A percentile compares a stretch with the other conserved stretches of the same genome.
These are phyloP conservation scores for Wickerhamomyces queroliae DNA, from an alignment of 805 yeast genomes.

Conservation along the genomic window DNA sequence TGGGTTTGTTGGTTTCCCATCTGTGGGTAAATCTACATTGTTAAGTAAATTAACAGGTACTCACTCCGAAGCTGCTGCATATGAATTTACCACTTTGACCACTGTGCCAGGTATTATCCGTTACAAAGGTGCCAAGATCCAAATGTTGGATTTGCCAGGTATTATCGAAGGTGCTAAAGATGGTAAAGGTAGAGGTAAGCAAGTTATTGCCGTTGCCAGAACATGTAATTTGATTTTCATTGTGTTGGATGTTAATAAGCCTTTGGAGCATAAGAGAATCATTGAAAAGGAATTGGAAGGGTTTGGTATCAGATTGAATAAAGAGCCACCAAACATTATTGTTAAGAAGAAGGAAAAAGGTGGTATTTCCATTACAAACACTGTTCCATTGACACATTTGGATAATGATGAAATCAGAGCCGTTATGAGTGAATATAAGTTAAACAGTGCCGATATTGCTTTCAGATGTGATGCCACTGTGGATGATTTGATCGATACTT, in stretches of 20 bases:
- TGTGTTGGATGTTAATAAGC: slow-evolving; percentile 94
- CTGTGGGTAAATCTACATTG: slow-evolving; percentile 82
- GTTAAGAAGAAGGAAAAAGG: slow-evolving; percentile 94
- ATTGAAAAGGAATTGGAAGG: slow-evolving; percentile 96
- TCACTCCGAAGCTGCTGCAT: slow-evolving; percentile 95
- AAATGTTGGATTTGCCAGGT: slow-evolving; percentile 90
- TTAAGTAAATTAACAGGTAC: slow-evolving; percentile 90
- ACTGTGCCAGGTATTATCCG: slow-evolving; percentile 96
- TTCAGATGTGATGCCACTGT: slow-evolving; percentile 97
- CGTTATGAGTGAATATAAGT: slow-evolving; percentile 91
- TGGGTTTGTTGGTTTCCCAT: slow-evolving; percentile 98
- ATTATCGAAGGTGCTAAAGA: slow-evolving; percentile 89
- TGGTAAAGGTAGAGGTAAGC: slow-evolving; percentile 90
- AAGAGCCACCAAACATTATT: slow-evolving; percentile 86
- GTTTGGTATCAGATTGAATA: slow-evolving; percentile 91
- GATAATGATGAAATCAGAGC: slow-evolving; percentile 93
- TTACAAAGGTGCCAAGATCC: slow-evolving; percentile 96
- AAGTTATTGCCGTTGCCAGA: slow-evolving; percentile 98
- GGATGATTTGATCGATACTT: slow-evolving; percentile 90
- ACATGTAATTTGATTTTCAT: slow-evolving; percentile 91
- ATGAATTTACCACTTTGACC: slow-evolving; percentile 95
- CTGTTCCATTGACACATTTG: slow-evolving; percentile 86
- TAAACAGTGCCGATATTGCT: slow-evolving; percentile 93
- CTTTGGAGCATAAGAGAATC: slow-evolving; percentile 87
- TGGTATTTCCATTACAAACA: slow-evolving; percentile 88